Conservation (phyloP, 306 rosid genomes). For the Coriaria nepalensis region DNA sequence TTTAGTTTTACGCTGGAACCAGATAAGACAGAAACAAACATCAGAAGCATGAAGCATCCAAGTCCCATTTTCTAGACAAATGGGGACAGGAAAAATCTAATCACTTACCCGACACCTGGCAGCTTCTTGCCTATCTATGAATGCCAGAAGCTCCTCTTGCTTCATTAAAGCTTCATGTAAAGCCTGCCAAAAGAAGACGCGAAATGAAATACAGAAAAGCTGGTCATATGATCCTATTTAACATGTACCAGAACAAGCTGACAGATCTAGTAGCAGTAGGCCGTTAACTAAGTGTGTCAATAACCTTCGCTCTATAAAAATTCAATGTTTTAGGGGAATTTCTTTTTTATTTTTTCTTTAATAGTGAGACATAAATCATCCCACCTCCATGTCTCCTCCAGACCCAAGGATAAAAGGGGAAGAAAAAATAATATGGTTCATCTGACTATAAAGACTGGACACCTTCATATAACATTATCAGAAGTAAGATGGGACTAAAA, state of each 20-base stretch:
- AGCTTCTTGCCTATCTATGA: conserved; percentile 53
- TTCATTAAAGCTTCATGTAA: conserved; percentile 66
- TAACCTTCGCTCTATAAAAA: no score
- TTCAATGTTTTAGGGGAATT: no score
- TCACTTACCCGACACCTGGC: conserved; percentile 35
- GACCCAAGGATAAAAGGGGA: no score
- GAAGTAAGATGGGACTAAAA: conserved; percentile 1
- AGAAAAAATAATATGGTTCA: no score
- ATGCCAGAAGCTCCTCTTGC: conserved; percentile 86
- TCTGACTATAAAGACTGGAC: no score
- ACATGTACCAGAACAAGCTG: background rate
- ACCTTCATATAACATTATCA: conserved; percentile 3
- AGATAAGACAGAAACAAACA: conserved; percentile 3
- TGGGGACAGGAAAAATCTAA: background rate
- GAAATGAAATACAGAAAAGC: no score
- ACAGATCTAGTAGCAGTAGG: background rate
- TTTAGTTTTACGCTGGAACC: conserved; percentile 35
- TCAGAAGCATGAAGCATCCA: conserved; percentile 10
- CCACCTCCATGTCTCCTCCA: no score
- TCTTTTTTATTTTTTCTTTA: no score
- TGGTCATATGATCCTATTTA: conserved; percentile 8
- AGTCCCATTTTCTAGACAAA: no score
- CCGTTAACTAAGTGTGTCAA: no score
- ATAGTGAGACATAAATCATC: no score
- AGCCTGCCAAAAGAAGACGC: conserved; percentile 29